Evolutionary conservation across 805 yeast genomes (phyloP).

Genomic region (Hanseniaspora jakobsenii): DNA sequence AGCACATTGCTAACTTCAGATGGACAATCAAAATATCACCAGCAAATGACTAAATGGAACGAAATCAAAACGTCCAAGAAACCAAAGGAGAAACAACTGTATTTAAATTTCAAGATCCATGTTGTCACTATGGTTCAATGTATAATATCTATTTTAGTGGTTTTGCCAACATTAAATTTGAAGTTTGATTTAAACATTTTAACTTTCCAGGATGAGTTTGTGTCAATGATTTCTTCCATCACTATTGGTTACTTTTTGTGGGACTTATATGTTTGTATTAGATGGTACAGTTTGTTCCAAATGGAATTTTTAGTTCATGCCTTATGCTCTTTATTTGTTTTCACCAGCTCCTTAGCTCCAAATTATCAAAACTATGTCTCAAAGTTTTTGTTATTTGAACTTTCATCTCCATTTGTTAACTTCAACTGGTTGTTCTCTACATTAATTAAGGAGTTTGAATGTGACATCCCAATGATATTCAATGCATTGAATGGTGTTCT

Average conservation of each 20-base stretch:
- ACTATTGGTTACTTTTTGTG: conserved; percentile 83
- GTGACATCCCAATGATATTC: conserved; percentile 32
- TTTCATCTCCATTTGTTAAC: conserved; percentile 90
- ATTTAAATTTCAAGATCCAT: conserved; percentile 78
- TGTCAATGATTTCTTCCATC: conserved; percentile 58
- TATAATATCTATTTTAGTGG: conserved; percentile 44
- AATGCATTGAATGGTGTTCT: conserved; percentile 55
- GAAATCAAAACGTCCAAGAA: conserved; percentile 29
- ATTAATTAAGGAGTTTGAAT: conserved; percentile 11
- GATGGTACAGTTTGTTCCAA: conserved; percentile 60
- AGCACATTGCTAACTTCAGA: too few relatives aligned
- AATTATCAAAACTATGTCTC: conserved; percentile 74
- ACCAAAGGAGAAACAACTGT: conserved; percentile 30
- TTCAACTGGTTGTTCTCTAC: conserved; percentile 74
- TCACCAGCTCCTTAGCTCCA: conserved; percentile 51
- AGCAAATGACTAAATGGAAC: conserved; percentile 41
- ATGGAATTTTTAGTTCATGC: conserved; percentile 76
- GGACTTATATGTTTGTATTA: conserved; percentile 67
- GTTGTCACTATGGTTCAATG: conserved; percentile 81
- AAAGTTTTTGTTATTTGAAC: conserved; percentile 70
- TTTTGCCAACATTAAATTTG: conserved; percentile 57
- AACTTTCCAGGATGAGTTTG: conserved; percentile 62
- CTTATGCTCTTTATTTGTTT: conserved; percentile 64
- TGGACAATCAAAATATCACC: too few relatives aligned
- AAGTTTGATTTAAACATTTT: conserved; percentile 39